Base-by-base conservation (phyloP, 1,284 basidiomycete genomes). In the Puccinia triticina region DNA sequence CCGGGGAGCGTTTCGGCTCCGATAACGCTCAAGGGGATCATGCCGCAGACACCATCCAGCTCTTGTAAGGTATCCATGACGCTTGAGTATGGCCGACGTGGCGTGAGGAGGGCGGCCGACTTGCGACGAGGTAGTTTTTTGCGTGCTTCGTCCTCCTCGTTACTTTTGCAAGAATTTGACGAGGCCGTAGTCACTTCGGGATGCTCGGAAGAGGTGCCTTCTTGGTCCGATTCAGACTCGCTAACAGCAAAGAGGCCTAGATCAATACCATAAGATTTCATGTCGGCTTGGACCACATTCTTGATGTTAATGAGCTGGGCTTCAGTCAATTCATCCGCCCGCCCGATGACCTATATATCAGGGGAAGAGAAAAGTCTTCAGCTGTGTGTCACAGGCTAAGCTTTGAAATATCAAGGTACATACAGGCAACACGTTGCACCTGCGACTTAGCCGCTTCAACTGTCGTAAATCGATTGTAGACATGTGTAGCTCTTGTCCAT, bases 251-350 rank as follows among this genome's bases (percentile, higher is more conserved):
- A 81, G 12, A 81, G n/a, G 48, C 78, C 57, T 1, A 73, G 57
- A 64, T 81, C 69, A 40, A 81, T 43, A 21, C 69, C 69, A 11
- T 57, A 59, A 4, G n/a, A 21, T 50, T 64, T 72, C 48, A 81
- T 73, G 40, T 81, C 78, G 16, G 23, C 40, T 32, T 40, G 53
- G 26, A 81, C 29, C 21, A 46, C 43, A 14, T 26, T 26, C 48
- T 71, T 72, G n/a, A 81, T 34, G 29, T 73, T 48, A 16, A 26
- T 64, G 14, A 81, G 67, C 40, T 59, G 34, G n/a, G 66, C 67
- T 32, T 61, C 50, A 34, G 78, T 81, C 12, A 81, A 50, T 73
- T 81, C 78, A 50, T 81, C 78, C 4, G 78, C 46, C 26, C 78
- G 48, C 1, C 50, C 78, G 23, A 81, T 81, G 11, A 81, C 69